Base-by-base conservation (phyloP, 495 filamentous ascomycete species). In the Penicillium goetzii region DNA sequence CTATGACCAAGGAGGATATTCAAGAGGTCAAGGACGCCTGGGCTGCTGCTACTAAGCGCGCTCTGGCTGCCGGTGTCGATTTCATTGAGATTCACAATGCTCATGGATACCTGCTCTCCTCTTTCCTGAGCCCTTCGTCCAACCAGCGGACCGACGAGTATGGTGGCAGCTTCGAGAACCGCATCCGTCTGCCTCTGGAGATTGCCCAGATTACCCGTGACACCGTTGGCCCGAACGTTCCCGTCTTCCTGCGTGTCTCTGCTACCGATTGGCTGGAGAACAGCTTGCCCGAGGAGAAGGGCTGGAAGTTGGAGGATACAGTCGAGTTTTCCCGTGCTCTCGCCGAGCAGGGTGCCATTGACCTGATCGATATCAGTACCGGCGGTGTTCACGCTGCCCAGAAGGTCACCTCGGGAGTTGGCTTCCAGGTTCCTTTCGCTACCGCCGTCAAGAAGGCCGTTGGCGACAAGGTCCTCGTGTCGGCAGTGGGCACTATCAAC, bases 351-450 rank as follows among this genome's bases (percentile, higher is more conserved):
- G 89, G 88, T 19, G 69, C 65, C 3, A 78, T 92, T 12, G 89
- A 92, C 64, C 65, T 91, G 33, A 71, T 92, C 10, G 90, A 92
- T 70, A 81, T 91, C 23, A 86, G 82, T 38, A 80, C 78, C 9
- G 90, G 87, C 36, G 90, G 88, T 15, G 79, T 84, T 19, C 82
- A 90, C 64, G 65, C 80, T 0, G 69, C 70, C 17, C 88, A 91
- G 75, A 84, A 86, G 68, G 76, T 90, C 55, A 78, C 83, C 32
- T 58, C 71, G 0, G 79, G 80, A 0, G 84, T 85, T 14, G 88
- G 77, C 0, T 92, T 90, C 78, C 90, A 93, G 74, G 85, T 82
- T 7, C 82, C 80, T n/a, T 87, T 88, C 59, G 82, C 90, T 1
- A 74, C 83, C 15, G 82, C 76, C 14, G 79, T 91, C n/a, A 85